These are phyloP conservation scores for Curvularia verruculosa DNA, from an alignment of 2,329 filamentous ascomycete genomes.

Conservation along the genomic window DNA sequence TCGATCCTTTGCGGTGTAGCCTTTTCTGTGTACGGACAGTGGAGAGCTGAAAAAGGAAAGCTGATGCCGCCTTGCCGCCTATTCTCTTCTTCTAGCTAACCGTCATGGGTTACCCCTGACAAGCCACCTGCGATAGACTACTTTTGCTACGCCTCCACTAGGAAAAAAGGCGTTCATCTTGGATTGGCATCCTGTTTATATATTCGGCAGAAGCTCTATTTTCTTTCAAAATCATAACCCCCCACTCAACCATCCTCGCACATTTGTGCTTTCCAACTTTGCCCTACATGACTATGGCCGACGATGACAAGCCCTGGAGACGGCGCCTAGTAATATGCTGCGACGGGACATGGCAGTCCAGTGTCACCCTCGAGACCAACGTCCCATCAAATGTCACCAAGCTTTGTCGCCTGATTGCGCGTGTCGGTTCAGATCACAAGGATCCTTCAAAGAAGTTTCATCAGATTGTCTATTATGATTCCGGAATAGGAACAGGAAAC, in stretches of 20 bases:
- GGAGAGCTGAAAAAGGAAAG: conserved; percentile 1
- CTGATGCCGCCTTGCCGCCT: conserved; percentile 3
- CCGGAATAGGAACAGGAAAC: conserved; percentile 44
- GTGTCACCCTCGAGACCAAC: conserved; percentile 38
- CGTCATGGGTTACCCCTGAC: conserved; percentile 13
- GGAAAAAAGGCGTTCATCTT: conserved; percentile 9
- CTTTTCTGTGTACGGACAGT: background rate
- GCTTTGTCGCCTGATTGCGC: conserved; percentile 41
- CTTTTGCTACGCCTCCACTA: conserved; percentile 3
- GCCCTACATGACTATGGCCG: conserved; percentile 16
- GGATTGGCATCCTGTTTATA: conserved; percentile 4
- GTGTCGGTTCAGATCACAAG: conserved; percentile 34
- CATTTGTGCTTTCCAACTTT: background rate
- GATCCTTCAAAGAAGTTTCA: conserved; percentile 38
- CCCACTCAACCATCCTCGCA: background rate
- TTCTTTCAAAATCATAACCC: background rate
- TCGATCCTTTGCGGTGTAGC: conserved; percentile 13
- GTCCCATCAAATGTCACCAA: conserved; percentile 47
- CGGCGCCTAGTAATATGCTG: conserved; percentile 46
- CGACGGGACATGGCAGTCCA: conserved; percentile 48
- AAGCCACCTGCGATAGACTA: conserved; percentile 6
- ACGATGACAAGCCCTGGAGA: conserved; percentile 32
- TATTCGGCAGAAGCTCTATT: background rate
- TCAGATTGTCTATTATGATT: conserved; percentile 47
- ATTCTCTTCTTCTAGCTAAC: conserved; percentile 1